Base-by-base conservation (phyloP, 176 grass and related monocot genomes). In the Dendrocalamus sinicus region DNA sequence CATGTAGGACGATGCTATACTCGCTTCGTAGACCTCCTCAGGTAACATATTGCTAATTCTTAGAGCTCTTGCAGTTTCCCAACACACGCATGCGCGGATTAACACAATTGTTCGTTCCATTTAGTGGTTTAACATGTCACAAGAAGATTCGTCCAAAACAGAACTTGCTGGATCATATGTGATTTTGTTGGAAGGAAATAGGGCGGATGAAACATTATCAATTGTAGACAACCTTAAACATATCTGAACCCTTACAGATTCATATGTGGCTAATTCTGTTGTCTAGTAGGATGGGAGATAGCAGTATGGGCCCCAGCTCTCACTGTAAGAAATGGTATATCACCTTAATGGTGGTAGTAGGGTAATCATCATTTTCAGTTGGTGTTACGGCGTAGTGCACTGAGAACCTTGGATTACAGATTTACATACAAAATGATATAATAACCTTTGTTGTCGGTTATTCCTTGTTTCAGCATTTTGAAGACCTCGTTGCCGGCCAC, bases 1-100 rank as follows among this genome's bases (percentile, higher is more conserved):
- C 95, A 10, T 98, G 95, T 88, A 93, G 89, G 93, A 95, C 95
- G 14, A 98, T 95, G 93, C 70, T 93, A 54, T 95, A 98, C 76
- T 95, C 91, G 0, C 91, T 98, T 26, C 91, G 91, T 74, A 92
- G 82, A 40, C 80, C 95, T 69, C 91, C 89, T 32, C 86, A 93
- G 92, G 95, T 97, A 93, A 64, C 37, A 8, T 82, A 67, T 70
- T 76, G 22, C 23, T 83, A 65, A 80, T 67, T 78, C 43, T 89
- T 52, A 59, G 32, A 44, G 52, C 23, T 72, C 32, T 72, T 66
- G 48, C 26, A 71, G n/a, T 67, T 39, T 20, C 26, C 24, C 5
- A 14, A 35, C 77, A 66, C 60, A 4, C 22, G 8, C 10, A 45
- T 28, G 10, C 17, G 30, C 11, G 8, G 10, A 50, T 80, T 3